Conservation (phyloP, 2,329 filamentous ascomycete species). For the Microascus cirrosus region DNA sequence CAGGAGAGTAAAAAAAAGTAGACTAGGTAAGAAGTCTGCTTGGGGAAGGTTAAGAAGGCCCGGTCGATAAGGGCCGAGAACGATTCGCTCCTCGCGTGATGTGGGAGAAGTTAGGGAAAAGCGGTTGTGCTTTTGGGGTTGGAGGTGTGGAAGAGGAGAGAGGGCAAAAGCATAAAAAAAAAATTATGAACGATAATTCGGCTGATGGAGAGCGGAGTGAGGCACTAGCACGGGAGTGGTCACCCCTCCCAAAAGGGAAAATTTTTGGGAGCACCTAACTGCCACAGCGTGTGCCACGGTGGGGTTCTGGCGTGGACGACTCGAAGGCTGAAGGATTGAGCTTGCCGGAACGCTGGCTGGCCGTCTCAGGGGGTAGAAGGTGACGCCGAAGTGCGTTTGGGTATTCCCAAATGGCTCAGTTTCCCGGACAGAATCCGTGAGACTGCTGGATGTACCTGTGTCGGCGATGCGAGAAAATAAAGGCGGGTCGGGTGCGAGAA, state of each 20-base stretch:
- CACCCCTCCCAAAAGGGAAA: slow-evolving; percentile 5
- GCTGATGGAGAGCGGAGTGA: slow-evolving; percentile 5
- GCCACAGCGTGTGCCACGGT: not conserved
- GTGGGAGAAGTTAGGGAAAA: not conserved
- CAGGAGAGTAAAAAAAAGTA: not conserved
- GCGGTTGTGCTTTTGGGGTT: not conserved
- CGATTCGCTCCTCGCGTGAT: not conserved
- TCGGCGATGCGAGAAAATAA: not conserved
- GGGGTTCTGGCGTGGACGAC: not conserved
- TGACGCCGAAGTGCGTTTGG: not conserved
- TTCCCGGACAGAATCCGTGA: not conserved
- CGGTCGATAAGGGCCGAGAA: not conserved
- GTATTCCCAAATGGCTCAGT: not conserved
- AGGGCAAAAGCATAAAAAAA: slow-evolving; percentile 6
- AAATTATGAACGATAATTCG: slow-evolving; percentile 6
- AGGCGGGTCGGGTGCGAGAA: not conserved
- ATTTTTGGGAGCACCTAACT: slow-evolving; percentile 1
- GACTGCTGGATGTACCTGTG: not conserved
- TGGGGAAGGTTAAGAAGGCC: not conserved
- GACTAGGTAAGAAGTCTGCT: not conserved
- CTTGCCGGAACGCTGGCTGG: not conserved
- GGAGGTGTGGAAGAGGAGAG: slow-evolving; percentile 4
- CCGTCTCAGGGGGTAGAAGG: not conserved
- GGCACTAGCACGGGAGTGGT: slow-evolving; percentile 5
- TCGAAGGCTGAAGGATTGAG: not conserved